phyloP scores from a whole-genome alignment of 2,329 filamentous ascomycete species.

The Lasiodiplodia theobromae region DNA sequence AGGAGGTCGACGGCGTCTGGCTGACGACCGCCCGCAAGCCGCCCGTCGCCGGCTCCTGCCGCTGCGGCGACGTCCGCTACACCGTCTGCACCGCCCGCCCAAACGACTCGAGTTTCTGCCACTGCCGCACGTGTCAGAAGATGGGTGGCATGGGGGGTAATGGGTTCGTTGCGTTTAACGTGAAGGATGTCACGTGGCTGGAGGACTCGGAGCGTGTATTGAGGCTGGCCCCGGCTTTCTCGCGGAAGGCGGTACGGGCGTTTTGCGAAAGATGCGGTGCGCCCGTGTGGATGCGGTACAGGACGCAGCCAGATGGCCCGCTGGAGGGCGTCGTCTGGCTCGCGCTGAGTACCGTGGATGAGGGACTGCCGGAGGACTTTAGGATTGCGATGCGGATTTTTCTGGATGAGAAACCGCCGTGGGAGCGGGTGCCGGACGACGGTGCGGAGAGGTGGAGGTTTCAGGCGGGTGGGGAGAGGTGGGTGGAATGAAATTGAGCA shows the following conservation, averaged over 20 bases:
- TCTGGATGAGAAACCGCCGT: slow-evolving; percentile 42
- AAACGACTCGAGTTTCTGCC: neutral
- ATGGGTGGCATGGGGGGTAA: neutral
- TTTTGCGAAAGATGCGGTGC: slow-evolving; percentile 17
- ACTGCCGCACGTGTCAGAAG: slow-evolving; percentile 21
- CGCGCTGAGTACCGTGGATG: slow-evolving; percentile 51
- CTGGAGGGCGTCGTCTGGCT: neutral
- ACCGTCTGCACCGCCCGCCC: neutral
- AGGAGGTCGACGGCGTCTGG: slow-evolving; percentile 21
- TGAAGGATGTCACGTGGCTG: neutral
- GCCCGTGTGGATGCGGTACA: slow-evolving; percentile 8
- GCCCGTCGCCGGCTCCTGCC: slow-evolving; percentile 22
- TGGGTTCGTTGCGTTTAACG: neutral
- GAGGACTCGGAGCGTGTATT: neutral
- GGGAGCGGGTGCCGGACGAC: slow-evolving; percentile 11
- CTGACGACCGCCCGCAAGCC: slow-evolving; percentile 1
- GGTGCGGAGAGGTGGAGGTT: slow-evolving; percentile 15
- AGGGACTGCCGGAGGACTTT: slow-evolving; percentile 41
- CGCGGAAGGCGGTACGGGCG: neutral
- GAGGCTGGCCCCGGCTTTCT: neutral
- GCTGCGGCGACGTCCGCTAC: slow-evolving; percentile 10
- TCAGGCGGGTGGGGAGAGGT: neutral
- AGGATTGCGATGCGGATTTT: slow-evolving; percentile 53
- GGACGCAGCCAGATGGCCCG: neutral
- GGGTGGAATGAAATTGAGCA: neutral